Conservation (phyloP, 2,329 filamentous ascomycete species). For the Ceratocystis huliohia region DNA sequence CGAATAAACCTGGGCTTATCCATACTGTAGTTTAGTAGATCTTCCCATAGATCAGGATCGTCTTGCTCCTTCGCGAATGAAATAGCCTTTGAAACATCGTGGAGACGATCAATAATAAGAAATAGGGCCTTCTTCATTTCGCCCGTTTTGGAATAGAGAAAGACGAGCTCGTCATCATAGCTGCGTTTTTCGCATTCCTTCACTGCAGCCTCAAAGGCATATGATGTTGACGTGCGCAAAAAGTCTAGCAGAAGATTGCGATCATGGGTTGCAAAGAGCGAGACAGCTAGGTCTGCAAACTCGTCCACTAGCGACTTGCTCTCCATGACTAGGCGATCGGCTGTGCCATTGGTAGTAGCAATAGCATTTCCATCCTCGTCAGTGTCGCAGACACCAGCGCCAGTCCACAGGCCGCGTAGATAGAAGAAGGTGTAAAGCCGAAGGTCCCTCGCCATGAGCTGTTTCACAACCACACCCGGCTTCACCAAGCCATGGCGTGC, state of each 20-base stretch:
- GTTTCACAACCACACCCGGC: slow-evolving; percentile 62
- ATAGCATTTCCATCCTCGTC: slow-evolving; percentile 23
- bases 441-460: slow-evolving; percentile 56
- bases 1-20: slow-evolving; percentile 93
- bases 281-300: slow-evolving; percentile 76
- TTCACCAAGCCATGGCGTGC: slow-evolving; percentile 77
- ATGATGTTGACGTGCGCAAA: slow-evolving; percentile 69
- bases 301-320: slow-evolving; percentile 62
- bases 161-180: slow-evolving; percentile 88
- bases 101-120: slow-evolving; percentile 85
- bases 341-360: slow-evolving; percentile 24
- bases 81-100: slow-evolving; percentile 84
- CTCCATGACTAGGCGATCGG: slow-evolving; percentile 45
- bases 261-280: slow-evolving; percentile 76
- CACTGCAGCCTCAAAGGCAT: slow-evolving; percentile 70
- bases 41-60: slow-evolving; percentile 87
- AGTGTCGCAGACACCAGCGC: slow-evolving; percentile 48
- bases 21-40: slow-evolving; percentile 91
- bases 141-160: slow-evolving; percentile 87
- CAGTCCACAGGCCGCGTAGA: slow-evolving; percentile 71
- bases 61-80: slow-evolving; percentile 88
- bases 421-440: slow-evolving; percentile 84
- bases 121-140: slow-evolving; percentile 84
- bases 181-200: slow-evolving; percentile 67
- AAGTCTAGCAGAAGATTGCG: slow-evolving; percentile 73